Evolutionary conservation across 805 yeast genomes (phyloP).

Genomic region (Pichia rugopelliculosa): DNA sequence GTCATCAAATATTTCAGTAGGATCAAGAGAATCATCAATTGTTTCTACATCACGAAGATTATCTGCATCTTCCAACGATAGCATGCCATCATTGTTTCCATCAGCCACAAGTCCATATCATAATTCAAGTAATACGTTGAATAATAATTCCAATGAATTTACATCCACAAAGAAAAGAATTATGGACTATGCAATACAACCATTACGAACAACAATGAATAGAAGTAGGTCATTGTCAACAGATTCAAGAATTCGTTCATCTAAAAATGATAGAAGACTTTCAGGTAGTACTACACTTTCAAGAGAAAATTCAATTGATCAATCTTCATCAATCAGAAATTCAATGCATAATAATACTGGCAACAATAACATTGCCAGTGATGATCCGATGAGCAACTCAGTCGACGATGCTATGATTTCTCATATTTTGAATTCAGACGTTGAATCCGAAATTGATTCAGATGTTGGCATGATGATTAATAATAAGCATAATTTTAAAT

Average conservation of each 20-base stretch:
- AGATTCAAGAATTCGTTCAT: conserved; percentile 13
- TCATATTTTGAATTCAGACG: conserved; percentile 8
- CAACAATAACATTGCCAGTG: not conserved
- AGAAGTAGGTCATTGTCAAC: conserved; percentile 14
- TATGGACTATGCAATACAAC: conserved; percentile 8
- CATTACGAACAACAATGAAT: conserved; percentile 4
- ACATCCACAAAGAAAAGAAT: conserved; percentile 5
- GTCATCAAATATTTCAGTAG: conserved; percentile 19
- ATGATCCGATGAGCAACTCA: not conserved
- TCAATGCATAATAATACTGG: not conserved
- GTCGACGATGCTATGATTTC: conserved; percentile 7
- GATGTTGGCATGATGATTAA: conserved; percentile 1
- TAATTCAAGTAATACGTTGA: not conserved
- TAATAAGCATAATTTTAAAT: not conserved
- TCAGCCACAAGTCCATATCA: conserved; percentile 22
- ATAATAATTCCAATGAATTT: not conserved
- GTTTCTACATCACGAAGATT: conserved; percentile 23
- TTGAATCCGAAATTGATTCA: conserved; percentile 7
- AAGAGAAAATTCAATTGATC: conserved; percentile 4
- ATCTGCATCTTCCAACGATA: conserved; percentile 21
- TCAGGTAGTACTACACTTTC: conserved; percentile 1
- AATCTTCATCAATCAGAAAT: not conserved
- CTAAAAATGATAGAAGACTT: conserved; percentile 6
- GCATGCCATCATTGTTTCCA: conserved; percentile 23
- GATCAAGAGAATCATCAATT: conserved; percentile 23